phyloP scores from a whole-genome alignment of 306 rosid species.

The Crotalaria pallida region DNA sequence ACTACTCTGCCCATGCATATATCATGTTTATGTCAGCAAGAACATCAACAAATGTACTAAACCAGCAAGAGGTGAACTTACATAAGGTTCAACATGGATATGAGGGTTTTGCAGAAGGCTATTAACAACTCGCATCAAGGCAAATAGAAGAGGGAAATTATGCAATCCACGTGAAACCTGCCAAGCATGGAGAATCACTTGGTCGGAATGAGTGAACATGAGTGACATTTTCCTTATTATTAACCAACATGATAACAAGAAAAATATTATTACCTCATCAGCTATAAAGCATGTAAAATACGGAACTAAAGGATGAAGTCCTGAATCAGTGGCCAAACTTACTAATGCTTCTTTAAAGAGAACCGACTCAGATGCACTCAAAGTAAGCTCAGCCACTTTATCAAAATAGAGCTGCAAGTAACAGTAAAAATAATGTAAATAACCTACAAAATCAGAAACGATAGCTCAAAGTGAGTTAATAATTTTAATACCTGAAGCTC shows the following conservation, averaged over 20 bases:
- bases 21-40: slow-evolving; percentile 5
- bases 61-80: slow-evolving; percentile 37
- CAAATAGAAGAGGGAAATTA: slow-evolving; percentile 57
- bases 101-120: slow-evolving; percentile 83
- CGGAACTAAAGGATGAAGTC: slow-evolving; percentile 89
- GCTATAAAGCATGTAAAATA: slow-evolving; percentile 76
- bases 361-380: slow-evolving; percentile 57
- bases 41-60: slow-evolving; percentile 14
- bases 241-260: not conserved
- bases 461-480: slow-evolving; percentile 5
- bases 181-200: slow-evolving; percentile 26
- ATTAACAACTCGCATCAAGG: slow-evolving; percentile 76
- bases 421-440: slow-evolving; percentile 13
- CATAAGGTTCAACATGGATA: slow-evolving; percentile 86
- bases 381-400: slow-evolving; percentile 60
- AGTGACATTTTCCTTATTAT: slow-evolving; percentile 10
- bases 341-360: slow-evolving; percentile 73
- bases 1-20: not conserved
- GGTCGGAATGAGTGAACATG: slow-evolving; percentile 5
- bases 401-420: slow-evolving; percentile 78
- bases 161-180: slow-evolving; percentile 69
- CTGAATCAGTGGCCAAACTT: slow-evolving; percentile 87
- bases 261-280: slow-evolving; percentile 64
- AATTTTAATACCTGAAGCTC: slow-evolving; percentile 69
- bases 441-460: slow-evolving; percentile 15